Conservation (phyloP, 306 rosid species). For the Citrullus mucosospermus region DNA sequence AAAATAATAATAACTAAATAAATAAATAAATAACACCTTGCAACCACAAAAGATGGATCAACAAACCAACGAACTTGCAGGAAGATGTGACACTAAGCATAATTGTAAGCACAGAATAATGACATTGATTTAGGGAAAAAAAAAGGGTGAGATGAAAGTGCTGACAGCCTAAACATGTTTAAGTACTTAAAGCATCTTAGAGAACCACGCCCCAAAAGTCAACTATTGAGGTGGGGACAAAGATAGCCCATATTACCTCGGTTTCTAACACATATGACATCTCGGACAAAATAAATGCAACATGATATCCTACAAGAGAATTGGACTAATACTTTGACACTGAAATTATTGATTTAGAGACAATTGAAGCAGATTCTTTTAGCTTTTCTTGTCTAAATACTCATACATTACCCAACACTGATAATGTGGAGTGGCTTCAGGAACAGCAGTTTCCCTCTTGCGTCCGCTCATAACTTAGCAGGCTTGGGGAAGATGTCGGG, state of each 20-base stretch:
- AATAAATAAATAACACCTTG: background rate
- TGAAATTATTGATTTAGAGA: background rate
- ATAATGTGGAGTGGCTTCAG: conserved; percentile 1
- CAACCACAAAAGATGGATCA: background rate
- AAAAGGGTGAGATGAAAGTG: background rate
- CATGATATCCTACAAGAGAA: background rate
- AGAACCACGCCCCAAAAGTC: no score
- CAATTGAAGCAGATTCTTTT: background rate
- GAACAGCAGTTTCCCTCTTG: background rate
- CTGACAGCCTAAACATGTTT: background rate
- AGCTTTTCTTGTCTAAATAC: background rate
- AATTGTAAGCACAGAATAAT: background rate
- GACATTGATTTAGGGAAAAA: background rate
- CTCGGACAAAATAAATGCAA: background rate
- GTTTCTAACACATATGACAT: background rate
- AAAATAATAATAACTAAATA: no score
- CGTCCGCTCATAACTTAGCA: conserved; percentile 61
- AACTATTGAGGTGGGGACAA: no score
- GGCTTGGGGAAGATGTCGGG: conserved; percentile 94
- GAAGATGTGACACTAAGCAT: background rate
- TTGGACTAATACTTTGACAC: background rate
- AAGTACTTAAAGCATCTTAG: no score
- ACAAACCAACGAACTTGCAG: background rate
- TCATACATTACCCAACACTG: background rate
- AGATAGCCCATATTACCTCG: no score